Evolutionary conservation across 495 filamentous ascomycete genomes (phyloP).

Genomic region (Aspergillus ostianus): DNA sequence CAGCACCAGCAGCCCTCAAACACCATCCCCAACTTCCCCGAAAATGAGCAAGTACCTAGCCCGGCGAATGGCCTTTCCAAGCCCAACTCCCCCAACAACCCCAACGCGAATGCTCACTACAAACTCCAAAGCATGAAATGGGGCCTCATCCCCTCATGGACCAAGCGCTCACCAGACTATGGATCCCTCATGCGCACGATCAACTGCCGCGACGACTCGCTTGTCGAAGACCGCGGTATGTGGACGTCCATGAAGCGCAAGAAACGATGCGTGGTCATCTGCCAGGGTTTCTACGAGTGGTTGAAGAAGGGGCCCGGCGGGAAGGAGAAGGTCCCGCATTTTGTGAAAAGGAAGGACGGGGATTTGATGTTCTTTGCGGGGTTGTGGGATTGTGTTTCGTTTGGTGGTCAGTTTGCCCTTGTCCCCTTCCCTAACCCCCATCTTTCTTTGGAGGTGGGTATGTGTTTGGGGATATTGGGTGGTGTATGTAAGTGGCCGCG

Average conservation of each 20-base stretch:
- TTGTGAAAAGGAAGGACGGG: slow-evolving; percentile 74
- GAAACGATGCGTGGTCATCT: slow-evolving; percentile 83
- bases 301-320: slow-evolving; percentile 69
- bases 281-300: slow-evolving; percentile 97
- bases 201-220: slow-evolving; percentile 91
- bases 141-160: slow-evolving; percentile 92
- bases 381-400: slow-evolving; percentile 84
- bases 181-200: slow-evolving; percentile 78
- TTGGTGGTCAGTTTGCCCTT: slow-evolving; percentile 56
- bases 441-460: neutral
- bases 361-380: slow-evolving; percentile 87
- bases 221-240: slow-evolving; percentile 73
- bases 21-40: neutral
- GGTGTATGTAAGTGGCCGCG: neutral
- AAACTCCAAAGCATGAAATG: slow-evolving; percentile 91
- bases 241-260: slow-evolving; percentile 87
- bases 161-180: slow-evolving; percentile 76
- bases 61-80: too few species aligned
- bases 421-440: slow-evolving; percentile 1
- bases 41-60: slow-evolving; percentile 6
- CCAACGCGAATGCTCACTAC: slow-evolving; percentile 39
- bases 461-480: neutral
- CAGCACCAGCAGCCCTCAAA: neutral
- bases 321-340: slow-evolving; percentile 82
- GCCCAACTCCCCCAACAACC: too few species aligned